A percentile compares a stretch with the other conserved stretches of the same genome.
Conservation (phyloP, 257 asterid genomes). For the Solanum commersonii region DNA sequence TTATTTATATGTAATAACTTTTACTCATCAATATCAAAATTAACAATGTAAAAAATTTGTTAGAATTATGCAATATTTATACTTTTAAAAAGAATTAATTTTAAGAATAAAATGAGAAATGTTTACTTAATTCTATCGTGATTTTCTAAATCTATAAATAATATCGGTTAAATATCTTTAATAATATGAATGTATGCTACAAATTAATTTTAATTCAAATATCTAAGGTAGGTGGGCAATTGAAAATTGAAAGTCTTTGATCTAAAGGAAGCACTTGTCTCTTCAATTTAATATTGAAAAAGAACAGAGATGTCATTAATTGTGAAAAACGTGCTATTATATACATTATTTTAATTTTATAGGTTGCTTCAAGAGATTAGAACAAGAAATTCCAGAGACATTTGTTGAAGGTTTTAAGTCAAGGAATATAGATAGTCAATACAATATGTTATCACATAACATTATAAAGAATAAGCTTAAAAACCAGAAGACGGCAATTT, state of each 20-base stretch:
- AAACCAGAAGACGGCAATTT: background rate
- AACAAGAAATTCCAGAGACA: background rate
- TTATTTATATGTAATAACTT: background rate
- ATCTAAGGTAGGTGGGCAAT: background rate
- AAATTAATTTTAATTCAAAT: background rate
- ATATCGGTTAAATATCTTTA: too few species aligned
- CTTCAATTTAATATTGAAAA: background rate
- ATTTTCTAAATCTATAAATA: too few species aligned
- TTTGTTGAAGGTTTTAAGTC: background rate
- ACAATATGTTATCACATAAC: background rate
- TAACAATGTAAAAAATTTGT: background rate
- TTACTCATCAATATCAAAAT: too few species aligned
- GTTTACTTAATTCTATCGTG: background rate
- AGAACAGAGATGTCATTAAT: background rate
- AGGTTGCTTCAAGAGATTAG: background rate
- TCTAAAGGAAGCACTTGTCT: background rate
- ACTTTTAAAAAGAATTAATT: too few species aligned
- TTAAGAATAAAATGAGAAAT: too few species aligned
- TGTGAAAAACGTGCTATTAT: background rate
- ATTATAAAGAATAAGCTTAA: background rate
- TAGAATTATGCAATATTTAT: too few species aligned
- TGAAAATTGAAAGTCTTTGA: background rate
- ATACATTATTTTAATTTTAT: background rate
- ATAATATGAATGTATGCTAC: background rate
- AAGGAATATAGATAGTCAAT: background rate